These are phyloP conservation scores for Candida mattraensis DNA, from an alignment of 805 yeast genomes.

Conservation along the genomic window DNA sequence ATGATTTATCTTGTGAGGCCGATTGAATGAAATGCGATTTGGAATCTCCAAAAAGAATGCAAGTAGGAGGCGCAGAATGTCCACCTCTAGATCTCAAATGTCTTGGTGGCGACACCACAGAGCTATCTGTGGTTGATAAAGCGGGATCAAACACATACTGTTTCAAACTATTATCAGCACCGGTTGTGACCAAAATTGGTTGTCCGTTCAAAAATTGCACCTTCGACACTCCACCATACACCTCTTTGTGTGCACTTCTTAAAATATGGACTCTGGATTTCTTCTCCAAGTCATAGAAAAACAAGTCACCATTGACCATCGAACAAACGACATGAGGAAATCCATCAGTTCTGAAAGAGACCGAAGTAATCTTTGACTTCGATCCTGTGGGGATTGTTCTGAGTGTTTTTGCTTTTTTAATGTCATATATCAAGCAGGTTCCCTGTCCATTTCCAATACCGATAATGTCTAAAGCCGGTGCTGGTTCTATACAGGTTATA, in stretches of 20 bases:
- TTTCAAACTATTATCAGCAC: constrained; percentile 86
- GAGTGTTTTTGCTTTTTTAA: constrained; percentile 60
- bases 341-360: constrained; percentile 92
- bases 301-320: constrained; percentile 74
- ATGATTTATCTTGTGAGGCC: constrained; percentile 79
- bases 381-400: constrained; percentile 50
- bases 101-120: constrained; percentile 86
- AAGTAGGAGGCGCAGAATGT: constrained; percentile 87
- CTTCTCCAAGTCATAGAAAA: constrained; percentile 78
- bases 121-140: constrained; percentile 58
- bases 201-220: constrained; percentile 85
- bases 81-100: constrained; percentile 93
- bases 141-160: constrained; percentile 95
- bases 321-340: constrained; percentile 80
- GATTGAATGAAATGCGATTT: constrained; percentile 80
- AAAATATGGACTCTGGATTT: constrained; percentile 74
- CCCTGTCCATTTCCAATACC: constrained; percentile 79
- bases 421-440: constrained; percentile 59
- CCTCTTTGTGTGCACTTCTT: constrained; percentile 69
- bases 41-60: constrained; percentile 71
- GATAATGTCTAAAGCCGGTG: constrained; percentile 83
- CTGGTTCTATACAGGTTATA: constrained; percentile 69
- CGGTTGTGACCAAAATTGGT: constrained; percentile 84
- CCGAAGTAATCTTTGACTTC: constrained; percentile 46
- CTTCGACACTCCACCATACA: constrained; percentile 73